Base-by-base conservation (phyloP, 2,329 filamentous ascomycete species). In the Fusarium miscanthi region DNA sequence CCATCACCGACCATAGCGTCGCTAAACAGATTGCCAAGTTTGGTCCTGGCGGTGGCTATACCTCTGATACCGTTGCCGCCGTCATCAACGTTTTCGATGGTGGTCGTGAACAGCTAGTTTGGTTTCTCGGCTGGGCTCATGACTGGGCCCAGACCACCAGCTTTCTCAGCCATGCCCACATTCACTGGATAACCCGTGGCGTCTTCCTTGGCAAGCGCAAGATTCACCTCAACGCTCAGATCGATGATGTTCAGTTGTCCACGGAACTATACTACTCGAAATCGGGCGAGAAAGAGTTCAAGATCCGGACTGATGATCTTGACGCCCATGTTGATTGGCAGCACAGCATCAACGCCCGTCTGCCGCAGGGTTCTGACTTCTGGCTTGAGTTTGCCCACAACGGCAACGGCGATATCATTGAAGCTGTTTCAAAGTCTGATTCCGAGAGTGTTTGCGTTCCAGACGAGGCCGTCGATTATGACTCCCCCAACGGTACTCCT, bases 171-270 rank as follows among this genome's bases (percentile, higher is more conserved):
- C 70, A 73, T 27, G 54, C 70, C 31, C 70, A 73, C 35, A 52
- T 73, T 19, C 70, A 73, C 56, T 73, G 70, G 70, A 69, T 73
- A 30, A 73, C 70, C 21, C 70, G 70, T 8, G 68, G 70, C 35
- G 52, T 73, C 45, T 73, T 73, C 59, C 51, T 73, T 8, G 70
- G 70, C 23, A 73, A 73, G 42, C 69, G 70, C 51, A 73, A 73
- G 65, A 31, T 69, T 13, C 69, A 73, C 21, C 45, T 73, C 16
- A 57, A 56, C 21, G 38, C 53, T 37, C 70, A 73, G 49, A 56
- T 73, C 14, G 70, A 73, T 19, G 70, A 73, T n/a, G 58, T 73
- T 8, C 70, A 73, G 35, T 17, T 73, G 9, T 37, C 68, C 16
- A 73, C 70, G 2, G 61, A 27, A 31, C 70, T 73, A 6, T 73